phyloP scores from a whole-genome alignment of 306 rosid genomes.

The Rosa multiflora region DNA sequence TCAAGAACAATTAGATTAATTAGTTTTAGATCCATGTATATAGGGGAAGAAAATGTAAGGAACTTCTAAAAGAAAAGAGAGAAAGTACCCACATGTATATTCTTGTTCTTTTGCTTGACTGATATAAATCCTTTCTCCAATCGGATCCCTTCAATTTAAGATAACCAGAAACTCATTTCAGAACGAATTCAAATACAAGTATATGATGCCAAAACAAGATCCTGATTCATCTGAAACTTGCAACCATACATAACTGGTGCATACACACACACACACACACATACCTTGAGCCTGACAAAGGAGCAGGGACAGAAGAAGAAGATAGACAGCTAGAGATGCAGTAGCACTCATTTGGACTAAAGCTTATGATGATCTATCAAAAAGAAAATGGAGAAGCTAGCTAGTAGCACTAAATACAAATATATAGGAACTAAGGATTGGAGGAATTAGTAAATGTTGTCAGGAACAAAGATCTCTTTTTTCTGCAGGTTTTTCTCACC shows the following conservation, averaged over 20 bases:
- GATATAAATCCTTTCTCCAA: slow-evolving; percentile 43
- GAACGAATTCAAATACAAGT: background rate
- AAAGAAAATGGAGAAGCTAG: slow-evolving; percentile 4
- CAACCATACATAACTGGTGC: background rate
- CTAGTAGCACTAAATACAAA: background rate
- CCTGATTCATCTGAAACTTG: background rate
- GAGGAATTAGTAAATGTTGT: slow-evolving; percentile 21
- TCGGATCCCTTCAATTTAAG: slow-evolving; percentile 62
- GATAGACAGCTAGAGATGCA: slow-evolving; percentile 42
- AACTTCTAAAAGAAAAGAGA: background rate
- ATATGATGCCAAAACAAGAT: background rate
- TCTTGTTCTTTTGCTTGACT: slow-evolving; percentile 28
- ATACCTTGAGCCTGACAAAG: slow-evolving; percentile 63
- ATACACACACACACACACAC: background rate
- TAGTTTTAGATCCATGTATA: background rate
- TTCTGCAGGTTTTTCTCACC: slow-evolving; percentile 15
- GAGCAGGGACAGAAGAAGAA: slow-evolving; percentile 55
- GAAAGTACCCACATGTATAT: slow-evolving; percentile 42
- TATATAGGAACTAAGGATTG: background rate
- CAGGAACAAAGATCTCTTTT: slow-evolving; percentile 6
- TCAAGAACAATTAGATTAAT: background rate
- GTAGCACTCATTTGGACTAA: slow-evolving; percentile 49
- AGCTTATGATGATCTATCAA: background rate
- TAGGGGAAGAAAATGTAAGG: background rate
- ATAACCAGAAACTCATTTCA: background rate